Evolutionary conservation across 257 asterid species (phyloP), one percentile per base, ranked within the genome.

Genomic region (Hygrophila difformis): DNA sequence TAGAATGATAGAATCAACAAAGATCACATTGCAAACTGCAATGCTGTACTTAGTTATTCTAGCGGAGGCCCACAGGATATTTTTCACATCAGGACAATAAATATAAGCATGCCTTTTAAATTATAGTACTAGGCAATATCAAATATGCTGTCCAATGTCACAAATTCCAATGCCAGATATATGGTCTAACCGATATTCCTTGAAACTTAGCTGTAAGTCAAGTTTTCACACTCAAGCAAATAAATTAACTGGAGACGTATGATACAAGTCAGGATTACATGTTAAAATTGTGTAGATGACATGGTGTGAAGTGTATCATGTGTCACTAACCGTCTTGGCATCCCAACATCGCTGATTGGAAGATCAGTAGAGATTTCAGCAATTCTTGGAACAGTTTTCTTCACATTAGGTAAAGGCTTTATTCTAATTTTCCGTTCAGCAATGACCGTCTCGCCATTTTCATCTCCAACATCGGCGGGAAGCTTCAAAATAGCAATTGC

Each of bases 391-490:
- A 48, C 45, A 58, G 50, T 3, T 7, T 24, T 41, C 72, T 48
- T 81, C 22, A 57, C 47, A 59, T 75, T 78, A 5, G 88, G 81
- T 57, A 78, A 47, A 34, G 88, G 76, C 58, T 64, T 66, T 67
- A 78, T 78, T 64, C 84, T 72, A 51, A 78, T 78, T 57, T 78
- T 75, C 17, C 88, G 81, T 59, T 78, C 88, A 59, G 60, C 81
- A 36, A 70, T 72, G 46, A 66, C 56, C 22, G 88, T 71, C 59
- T 75, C 88, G 26, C 88, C 88, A 69, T 78, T 75, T 69, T 75
- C 84, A 75, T 78, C 88, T 58, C 89, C 88, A 61, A 78, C 88
- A 69, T 78, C 88, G 15, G 81, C 77, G 33, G 88, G 88, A 40
- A 78, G 84, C 61, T 75, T 78, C 24, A 68, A 58, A 31, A 70